Percentiles rank a stretch among this genome's conserved stretches.
Evolutionary conservation across 169 alveolate genomes (phyloP).

Genomic region (Plasmodium fragile): DNA sequence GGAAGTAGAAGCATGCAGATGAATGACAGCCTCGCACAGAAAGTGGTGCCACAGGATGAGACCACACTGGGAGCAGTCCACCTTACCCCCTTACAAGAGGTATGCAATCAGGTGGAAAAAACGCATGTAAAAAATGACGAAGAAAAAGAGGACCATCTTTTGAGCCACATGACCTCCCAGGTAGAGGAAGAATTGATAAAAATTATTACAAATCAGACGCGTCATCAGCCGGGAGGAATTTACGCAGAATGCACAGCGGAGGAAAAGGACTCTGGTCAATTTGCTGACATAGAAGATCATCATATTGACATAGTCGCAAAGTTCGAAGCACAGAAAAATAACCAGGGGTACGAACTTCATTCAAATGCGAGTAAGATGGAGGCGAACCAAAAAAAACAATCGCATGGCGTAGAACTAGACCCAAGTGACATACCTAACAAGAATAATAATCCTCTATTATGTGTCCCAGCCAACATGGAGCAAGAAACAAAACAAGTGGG

Average conservation of each 20-base stretch:
- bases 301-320: neutral
- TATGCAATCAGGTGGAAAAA: neutral
- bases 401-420: neutral
- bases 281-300: neutral
- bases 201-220: neutral
- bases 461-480: neutral
- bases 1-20: neutral
- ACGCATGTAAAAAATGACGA: neutral
- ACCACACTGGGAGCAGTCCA: neutral
- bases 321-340: neutral
- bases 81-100: neutral
- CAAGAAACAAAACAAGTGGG: neutral
- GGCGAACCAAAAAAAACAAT: neutral
- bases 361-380: neutral
- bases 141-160: neutral
- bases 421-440: neutral
- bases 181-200: constrained; percentile 3
- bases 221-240: neutral
- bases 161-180: neutral
- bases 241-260: neutral
- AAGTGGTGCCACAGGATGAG: neutral
- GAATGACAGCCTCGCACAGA: neutral
- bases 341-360: neutral
- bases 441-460: neutral
- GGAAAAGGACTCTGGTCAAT: neutral